A percentile compares a stretch with the other conserved stretches of the same genome.
phyloP scores from a whole-genome alignment of 2,329 filamentous ascomycete species.

The Trichoderma hamatum region DNA sequence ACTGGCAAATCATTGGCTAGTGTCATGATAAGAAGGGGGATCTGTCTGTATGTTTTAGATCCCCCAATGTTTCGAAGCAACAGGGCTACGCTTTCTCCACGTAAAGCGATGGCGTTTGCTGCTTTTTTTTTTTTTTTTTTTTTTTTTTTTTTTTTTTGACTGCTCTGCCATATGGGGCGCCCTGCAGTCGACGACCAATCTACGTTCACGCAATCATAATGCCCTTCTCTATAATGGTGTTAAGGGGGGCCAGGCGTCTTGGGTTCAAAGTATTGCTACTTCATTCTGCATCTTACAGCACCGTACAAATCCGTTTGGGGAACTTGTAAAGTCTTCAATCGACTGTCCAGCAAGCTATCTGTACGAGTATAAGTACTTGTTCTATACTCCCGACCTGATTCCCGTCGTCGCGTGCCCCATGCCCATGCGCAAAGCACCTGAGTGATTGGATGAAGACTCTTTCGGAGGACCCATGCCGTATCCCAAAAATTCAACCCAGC shows the following conservation, averaged over 20 bases:
- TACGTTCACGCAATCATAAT: neutral
- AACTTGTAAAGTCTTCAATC: neutral
- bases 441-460: constrained; percentile 12
- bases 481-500: constrained; percentile 12
- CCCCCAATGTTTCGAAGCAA: neutral
- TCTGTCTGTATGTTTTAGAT: constrained; percentile 21
- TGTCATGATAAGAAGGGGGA: neutral
- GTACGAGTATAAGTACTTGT: neutral
- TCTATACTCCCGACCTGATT: neutral
- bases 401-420: constrained; percentile 12
- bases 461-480: constrained; percentile 2
- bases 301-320: neutral
- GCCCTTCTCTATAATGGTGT: neutral
- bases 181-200: neutral
- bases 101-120: neutral
- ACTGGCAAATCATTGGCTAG: neutral
- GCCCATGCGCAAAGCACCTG: neutral
- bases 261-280: neutral
- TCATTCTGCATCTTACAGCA: neutral
- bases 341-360: neutral
- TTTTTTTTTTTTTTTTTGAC: neutral
- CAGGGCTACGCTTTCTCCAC: neutral
- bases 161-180: neutral
- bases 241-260: neutral
- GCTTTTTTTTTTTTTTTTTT: neutral